Percentiles rank a stretch among this genome's conserved stretches.
Evolutionary conservation across 257 asterid species (phyloP).

Genomic region (Primulina tabacum): DNA sequence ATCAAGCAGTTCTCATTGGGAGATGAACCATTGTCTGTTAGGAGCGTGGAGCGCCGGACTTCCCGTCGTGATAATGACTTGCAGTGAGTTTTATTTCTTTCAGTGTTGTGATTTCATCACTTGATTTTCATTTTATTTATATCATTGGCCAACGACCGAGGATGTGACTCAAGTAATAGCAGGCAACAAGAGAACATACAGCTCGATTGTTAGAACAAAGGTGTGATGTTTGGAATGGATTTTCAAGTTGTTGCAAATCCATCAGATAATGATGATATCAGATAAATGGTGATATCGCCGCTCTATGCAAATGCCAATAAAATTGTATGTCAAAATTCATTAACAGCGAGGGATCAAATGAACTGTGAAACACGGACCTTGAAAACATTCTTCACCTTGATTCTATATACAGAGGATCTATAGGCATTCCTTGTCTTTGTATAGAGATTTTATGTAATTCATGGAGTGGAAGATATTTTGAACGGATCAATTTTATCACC

Average conservation of each 20-base stretch:
- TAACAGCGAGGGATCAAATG: not conserved
- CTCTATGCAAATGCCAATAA: not conserved
- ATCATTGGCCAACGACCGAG: not conserved
- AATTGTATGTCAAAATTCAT: not conserved
- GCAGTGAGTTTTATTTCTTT: slow-evolving; percentile 62
- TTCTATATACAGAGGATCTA: not conserved
- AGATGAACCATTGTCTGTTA: slow-evolving; percentile 78
- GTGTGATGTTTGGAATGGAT: not conserved
- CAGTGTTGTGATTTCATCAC: slow-evolving; percentile 2
- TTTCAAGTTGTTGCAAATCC: not conserved
- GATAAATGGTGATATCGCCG: not conserved
- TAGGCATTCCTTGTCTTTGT: not conserved
- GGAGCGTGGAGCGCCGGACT: slow-evolving; percentile 80
- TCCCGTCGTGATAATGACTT: slow-evolving; percentile 78
- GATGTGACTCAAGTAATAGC: not conserved
- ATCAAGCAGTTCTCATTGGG: slow-evolving; percentile 82
- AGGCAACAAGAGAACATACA: not conserved
- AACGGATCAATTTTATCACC: not conserved
- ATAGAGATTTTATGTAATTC: not conserved
- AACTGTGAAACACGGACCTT: not conserved
- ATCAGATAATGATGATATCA: not conserved
- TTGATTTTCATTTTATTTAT: not conserved
- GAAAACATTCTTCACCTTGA: not conserved
- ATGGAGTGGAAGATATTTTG: not conserved
- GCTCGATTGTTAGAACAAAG: not conserved